These are phyloP conservation scores for Populus alba DNA, from an alignment of 345 rosid genomes.

Conservation along the genomic window DNA sequence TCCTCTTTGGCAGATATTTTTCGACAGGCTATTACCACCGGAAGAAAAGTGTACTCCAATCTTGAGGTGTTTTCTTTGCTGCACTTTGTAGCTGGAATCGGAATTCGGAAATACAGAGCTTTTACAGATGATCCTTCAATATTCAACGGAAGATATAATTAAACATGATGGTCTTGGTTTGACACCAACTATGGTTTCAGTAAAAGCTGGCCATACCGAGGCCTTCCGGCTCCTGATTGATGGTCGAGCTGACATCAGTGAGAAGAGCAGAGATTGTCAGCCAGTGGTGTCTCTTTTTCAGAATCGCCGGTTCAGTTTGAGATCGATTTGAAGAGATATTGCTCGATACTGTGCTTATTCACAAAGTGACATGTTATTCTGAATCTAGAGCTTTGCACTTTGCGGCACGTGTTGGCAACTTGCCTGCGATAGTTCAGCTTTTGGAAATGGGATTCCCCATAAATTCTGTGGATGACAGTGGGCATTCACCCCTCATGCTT, in stretches of 20 bases:
- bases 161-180: conserved; percentile 26
- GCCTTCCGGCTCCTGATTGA: conserved; percentile 29
- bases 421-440: conserved; percentile 22
- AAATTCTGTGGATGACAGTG: conserved; percentile 23
- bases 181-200: conserved; percentile 24
- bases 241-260: conserved; percentile 28
- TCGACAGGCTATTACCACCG: conserved; percentile 16
- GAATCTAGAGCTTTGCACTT: conserved; percentile 33
- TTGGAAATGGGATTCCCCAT: conserved; percentile 20
- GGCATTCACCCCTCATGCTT: conserved; percentile 31
- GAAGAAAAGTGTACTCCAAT: conserved; percentile 19
- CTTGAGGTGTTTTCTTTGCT: conserved; percentile 33
- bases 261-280: conserved; percentile 28
- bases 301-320: conserved; percentile 16
- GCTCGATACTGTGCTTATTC: conserved; percentile 26
- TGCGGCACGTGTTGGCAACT: conserved; percentile 27
- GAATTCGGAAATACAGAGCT: conserved; percentile 26
- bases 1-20: conserved; percentile 25
- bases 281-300: conserved; percentile 10
- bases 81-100: conserved; percentile 31
- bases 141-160: conserved; percentile 12
- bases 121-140: conserved; percentile 18
- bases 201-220: conserved; percentile 26
- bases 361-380: conserved; percentile 13
- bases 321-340: conserved; percentile 30